phyloP scores from a whole-genome alignment of 2,329 filamentous ascomycete species.

The Sporothrix phasma region DNA sequence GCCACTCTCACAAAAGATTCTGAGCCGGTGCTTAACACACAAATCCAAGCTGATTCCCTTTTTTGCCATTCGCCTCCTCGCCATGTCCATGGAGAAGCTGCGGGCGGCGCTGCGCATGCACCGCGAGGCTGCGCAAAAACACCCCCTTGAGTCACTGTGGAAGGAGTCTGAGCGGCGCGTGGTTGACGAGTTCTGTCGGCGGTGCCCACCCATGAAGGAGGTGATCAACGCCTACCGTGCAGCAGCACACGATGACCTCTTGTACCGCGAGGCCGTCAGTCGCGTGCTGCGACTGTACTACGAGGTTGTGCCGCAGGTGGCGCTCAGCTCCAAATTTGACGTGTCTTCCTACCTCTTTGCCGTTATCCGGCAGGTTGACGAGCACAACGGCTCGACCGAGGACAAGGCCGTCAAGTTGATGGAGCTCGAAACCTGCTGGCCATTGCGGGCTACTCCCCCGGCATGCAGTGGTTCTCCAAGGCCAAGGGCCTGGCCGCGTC shows the following conservation, averaged over 20 bases:
- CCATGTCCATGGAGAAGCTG: constrained; percentile 71
- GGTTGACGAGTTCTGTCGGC: constrained; percentile 62
- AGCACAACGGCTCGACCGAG: constrained; percentile 37
- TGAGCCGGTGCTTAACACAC: constrained; percentile 69
- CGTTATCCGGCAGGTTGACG: constrained; percentile 52
- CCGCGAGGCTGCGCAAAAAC: constrained; percentile 28
- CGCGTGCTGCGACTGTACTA: constrained; percentile 78
- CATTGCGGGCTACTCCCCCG: constrained; percentile 69
- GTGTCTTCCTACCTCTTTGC: constrained; percentile 67
- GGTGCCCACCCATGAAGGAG: constrained; percentile 74
- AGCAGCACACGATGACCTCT: constrained; percentile 55
- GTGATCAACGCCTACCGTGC: constrained; percentile 64
- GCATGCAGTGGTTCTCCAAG: constrained; percentile 86
- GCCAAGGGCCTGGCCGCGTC: constrained; percentile 53
- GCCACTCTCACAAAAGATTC: constrained; percentile 67
- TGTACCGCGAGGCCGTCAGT: constrained; percentile 70
- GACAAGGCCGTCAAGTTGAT: constrained; percentile 50
- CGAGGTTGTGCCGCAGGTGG: constrained; percentile 66
- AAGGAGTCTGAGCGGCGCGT: constrained; percentile 57
- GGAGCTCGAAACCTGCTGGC: constrained; percentile 73
- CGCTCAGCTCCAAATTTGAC: constrained; percentile 78
- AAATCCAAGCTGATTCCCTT: constrained; percentile 73
- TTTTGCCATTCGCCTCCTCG: constrained; percentile 72
- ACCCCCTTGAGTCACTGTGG: constrained; percentile 43
- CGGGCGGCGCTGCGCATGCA: constrained; percentile 53